Percentiles rank a stretch among this genome's conserved stretches.
Evolutionary conservation across 1,139 yeast genomes (phyloP).

Genomic region (Pichia sp.): DNA sequence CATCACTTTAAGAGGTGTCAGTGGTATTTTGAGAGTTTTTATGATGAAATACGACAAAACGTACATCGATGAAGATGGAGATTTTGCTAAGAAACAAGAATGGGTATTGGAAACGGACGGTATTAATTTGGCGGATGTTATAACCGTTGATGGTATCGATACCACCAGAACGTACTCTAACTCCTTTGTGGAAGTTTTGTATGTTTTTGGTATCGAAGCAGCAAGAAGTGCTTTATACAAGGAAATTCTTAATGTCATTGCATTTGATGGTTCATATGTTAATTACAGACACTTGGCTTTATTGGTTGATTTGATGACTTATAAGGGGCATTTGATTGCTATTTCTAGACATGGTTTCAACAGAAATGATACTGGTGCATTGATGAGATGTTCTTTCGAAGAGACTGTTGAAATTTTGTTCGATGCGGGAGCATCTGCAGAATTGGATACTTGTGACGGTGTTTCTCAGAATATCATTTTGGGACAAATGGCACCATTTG

Average conservation of each 20-base stretch:
- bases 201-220: constrained; percentile 97
- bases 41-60: constrained; percentile 91
- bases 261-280: constrained; percentile 98
- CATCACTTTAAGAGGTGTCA: constrained; percentile 92
- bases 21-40: constrained; percentile 86
- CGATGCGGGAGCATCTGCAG: constrained; percentile 98
- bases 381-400: constrained; percentile 99
- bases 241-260: constrained; percentile 94
- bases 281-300: constrained; percentile 98
- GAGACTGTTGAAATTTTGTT: constrained; percentile 96
- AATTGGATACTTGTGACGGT: constrained; percentile 96
- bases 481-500: constrained; percentile 98
- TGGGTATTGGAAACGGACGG: constrained; percentile 99
- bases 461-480: constrained; percentile 96
- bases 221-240: constrained; percentile 90
- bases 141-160: constrained; percentile 94
- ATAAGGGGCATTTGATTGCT: constrained; percentile 97
- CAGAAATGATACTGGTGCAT: constrained; percentile 96
- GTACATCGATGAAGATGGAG: constrained; percentile 79
- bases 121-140: constrained; percentile 90
- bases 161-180: constrained; percentile 86
- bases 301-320: constrained; percentile 97
- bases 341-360: constrained; percentile 99
- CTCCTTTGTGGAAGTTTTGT: constrained; percentile 91
- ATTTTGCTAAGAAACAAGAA: constrained; percentile 81